These are phyloP conservation scores for Cytospora piceae DNA, from an alignment of 2,329 filamentous ascomycete genomes.

Conservation along the genomic window DNA sequence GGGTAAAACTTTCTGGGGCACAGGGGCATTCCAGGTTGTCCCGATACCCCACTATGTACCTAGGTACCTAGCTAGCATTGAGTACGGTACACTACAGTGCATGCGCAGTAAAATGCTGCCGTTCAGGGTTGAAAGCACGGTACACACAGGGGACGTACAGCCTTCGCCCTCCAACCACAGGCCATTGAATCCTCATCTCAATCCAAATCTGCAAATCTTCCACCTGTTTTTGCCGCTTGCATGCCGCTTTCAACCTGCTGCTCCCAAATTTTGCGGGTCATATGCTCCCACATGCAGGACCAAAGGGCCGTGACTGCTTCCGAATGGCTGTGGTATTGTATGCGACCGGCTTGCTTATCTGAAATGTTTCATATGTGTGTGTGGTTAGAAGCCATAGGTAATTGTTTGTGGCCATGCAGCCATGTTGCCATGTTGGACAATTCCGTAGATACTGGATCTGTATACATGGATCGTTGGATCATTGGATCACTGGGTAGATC, in stretches of 20 bases:
- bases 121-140: too few species aligned
- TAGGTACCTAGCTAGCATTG: background rate
- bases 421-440: too few species aligned
- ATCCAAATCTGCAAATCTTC: background rate
- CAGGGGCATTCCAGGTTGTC: background rate
- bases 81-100: background rate
- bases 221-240: background rate
- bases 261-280: constrained; percentile 1
- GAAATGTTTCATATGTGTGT: background rate
- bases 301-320: background rate
- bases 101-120: background rate
- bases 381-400: background rate
- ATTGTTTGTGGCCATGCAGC: too few species aligned
- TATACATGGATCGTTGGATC: too few species aligned
- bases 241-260: constrained; percentile 3
- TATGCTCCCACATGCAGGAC: background rate
- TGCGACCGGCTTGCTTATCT: background rate
- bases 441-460: too few species aligned
- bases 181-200: constrained; percentile 6
- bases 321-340: background rate
- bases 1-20: background rate
- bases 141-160: too few species aligned
- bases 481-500: background rate
- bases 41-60: background rate
- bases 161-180: constrained; percentile 5